Evolutionary conservation across 1,284 basidiomycete species (phyloP), one percentile per base, ranked within the genome.

Genomic region (Ustilago nuda): DNA sequence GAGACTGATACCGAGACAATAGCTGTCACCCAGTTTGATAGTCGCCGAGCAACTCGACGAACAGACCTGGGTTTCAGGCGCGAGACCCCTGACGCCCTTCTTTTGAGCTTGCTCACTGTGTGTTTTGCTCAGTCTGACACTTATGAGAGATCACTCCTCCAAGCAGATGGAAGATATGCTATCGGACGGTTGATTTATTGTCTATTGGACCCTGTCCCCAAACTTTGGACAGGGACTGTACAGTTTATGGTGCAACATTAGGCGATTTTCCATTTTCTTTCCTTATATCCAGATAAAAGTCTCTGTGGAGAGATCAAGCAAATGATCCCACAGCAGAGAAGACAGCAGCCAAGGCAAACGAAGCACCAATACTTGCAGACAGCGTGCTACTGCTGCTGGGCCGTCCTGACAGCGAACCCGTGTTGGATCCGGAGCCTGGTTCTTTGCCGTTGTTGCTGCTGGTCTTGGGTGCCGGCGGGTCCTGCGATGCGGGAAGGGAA

Each of bases 401-500:
- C 51, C 27, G 27, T 6, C 48, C 48, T n/a, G 48, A 30, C 9
- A 50, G 23, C 46, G 32, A 27, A n/a, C 58, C 64, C 17, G 56
- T 51, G 45, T 48, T 33, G n/a, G 65, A 66, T 8, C 43, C 56
- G 6, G 56, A 54, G 32, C 63, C 57, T 6, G 60, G 37, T 54
- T 52, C 60, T 12, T 60, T 60, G 7, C 36, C 30, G 11, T 51
- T 48, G 11, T 51, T 48, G 52, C 52, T 54, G 51, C 52, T 60
- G 27, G 4, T 56, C 56, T 66, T 70, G 45, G 65, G 56, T 9
- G 59, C 57, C 1, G 72, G 72, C 8, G 72, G 63, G 39, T 67
- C 67, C 54, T 67, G 67, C 50, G 72, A 70, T 43, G 67, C 58
- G 0, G 73, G 73, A 8, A 76, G 61, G n/a, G 52, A n/a, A 9